phyloP scores from a whole-genome alignment of 306 rosid genomes.

The Gleditsia sinensis region DNA sequence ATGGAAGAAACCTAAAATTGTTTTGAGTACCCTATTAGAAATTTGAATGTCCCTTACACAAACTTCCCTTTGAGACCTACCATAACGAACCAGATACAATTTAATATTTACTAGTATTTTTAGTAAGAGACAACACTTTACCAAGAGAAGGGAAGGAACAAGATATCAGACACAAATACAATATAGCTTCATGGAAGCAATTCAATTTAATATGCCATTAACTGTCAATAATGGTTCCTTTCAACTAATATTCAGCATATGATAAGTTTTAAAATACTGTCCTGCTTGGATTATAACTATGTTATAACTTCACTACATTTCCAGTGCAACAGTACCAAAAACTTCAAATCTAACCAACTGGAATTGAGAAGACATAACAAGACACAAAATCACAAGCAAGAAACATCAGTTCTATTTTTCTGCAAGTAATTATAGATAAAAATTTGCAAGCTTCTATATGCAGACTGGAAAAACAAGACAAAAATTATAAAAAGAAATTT shows the following conservation, averaged over 20 bases:
- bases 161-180: neutral
- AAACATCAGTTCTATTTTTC: slow-evolving; percentile 2
- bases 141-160: slow-evolving; percentile 5
- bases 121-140: neutral
- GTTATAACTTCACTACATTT: neutral
- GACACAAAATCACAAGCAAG: slow-evolving; percentile 2
- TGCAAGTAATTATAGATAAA: neutral
- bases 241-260: neutral
- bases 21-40: neutral
- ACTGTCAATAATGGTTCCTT: neutral
- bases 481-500: neutral
- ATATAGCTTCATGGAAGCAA: neutral
- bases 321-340: slow-evolving; percentile 1
- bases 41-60: neutral
- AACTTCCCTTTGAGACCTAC: neutral
- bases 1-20: neutral
- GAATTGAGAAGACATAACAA: neutral
- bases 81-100: neutral
- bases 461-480: slow-evolving; percentile 10
- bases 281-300: neutral
- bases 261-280: neutral
- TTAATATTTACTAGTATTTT: neutral
- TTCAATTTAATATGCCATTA: neutral
- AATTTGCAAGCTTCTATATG: neutral
- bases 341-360: slow-evolving; percentile 20